Evolutionary conservation across 805 yeast species (phyloP).

Genomic region (Saturnispora hagleri): DNA sequence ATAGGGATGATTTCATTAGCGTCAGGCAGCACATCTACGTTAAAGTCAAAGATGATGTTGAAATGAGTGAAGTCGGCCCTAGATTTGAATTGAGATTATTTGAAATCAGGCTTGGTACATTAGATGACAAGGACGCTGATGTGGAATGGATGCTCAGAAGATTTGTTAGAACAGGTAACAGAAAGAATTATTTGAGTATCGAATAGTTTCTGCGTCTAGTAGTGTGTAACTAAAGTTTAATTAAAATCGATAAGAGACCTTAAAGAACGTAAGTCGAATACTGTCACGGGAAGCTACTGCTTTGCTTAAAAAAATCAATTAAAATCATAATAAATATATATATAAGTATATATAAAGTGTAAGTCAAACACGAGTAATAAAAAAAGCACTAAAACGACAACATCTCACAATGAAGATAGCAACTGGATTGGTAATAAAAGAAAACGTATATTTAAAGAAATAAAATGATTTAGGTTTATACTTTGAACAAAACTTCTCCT

Average conservation of each 20-base stretch:
- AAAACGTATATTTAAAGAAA: background rate
- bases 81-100: constrained; percentile 92
- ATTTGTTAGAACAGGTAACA: constrained; percentile 88
- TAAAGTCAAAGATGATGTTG: constrained; percentile 78
- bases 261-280: background rate
- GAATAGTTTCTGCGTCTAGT: constrained; percentile 10
- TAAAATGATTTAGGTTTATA: background rate
- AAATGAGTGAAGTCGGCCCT: constrained; percentile 96
- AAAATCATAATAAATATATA: background rate
- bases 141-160: constrained; percentile 95
- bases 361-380: background rate
- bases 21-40: constrained; percentile 95
- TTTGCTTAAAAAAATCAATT: background rate
- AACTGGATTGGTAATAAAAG: background rate
- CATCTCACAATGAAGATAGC: background rate
- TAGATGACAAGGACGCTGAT: constrained; percentile 94
- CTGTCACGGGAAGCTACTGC: background rate
- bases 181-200: constrained; percentile 71
- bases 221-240: background rate
- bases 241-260: constrained; percentile 10
- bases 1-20: constrained; percentile 82
- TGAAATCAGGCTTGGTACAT: constrained; percentile 79
- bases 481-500: background rate
- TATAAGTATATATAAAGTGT: background rate
- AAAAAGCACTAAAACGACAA: background rate